Conservation (phyloP, 1,284 basidiomycete genomes). For the Puccinia hordei region DNA sequence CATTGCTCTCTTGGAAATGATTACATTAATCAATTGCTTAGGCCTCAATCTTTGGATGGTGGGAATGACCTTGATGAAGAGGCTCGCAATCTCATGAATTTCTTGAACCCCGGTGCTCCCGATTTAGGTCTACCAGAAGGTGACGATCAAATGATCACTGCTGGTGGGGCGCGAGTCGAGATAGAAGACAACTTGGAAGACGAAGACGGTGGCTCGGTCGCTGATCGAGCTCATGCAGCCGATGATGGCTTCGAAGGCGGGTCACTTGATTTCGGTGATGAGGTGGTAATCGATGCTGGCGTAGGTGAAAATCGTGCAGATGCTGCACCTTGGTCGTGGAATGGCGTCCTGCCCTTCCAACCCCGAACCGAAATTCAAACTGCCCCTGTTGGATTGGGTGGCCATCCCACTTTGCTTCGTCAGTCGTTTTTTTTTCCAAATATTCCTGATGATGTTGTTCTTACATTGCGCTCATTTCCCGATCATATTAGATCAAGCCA, state of each 20-base stretch:
- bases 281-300: slow-evolving; percentile 24
- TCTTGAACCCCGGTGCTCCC: slow-evolving; percentile 34
- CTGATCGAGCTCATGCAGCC: slow-evolving; percentile 39
- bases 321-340: slow-evolving; percentile 49
- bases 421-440: neutral
- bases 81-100: slow-evolving; percentile 44
- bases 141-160: slow-evolving; percentile 27
- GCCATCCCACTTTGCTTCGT: slow-evolving; percentile 44
- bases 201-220: slow-evolving; percentile 43
- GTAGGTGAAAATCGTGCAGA: slow-evolving; percentile 36
- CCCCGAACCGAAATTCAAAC: slow-evolving; percentile 43
- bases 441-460: neutral
- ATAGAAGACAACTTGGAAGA: slow-evolving; percentile 48
- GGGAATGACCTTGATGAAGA: slow-evolving; percentile 24
- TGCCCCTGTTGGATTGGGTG: slow-evolving; percentile 16
- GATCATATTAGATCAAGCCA: slow-evolving; percentile 39
- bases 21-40: neutral
- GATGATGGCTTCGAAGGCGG: slow-evolving; percentile 48
- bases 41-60: slow-evolving; percentile 29
- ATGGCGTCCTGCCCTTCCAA: slow-evolving; percentile 50
- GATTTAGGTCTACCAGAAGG: slow-evolving; percentile 28
- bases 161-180: slow-evolving; percentile 35
- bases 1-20: neutral
- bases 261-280: slow-evolving; percentile 50
- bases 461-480: neutral